Percentiles rank a stretch among this genome's conserved stretches.
phyloP scores from a whole-genome alignment of 768 basidiomycete species.

The Goffeauzyma gilvescens region DNA sequence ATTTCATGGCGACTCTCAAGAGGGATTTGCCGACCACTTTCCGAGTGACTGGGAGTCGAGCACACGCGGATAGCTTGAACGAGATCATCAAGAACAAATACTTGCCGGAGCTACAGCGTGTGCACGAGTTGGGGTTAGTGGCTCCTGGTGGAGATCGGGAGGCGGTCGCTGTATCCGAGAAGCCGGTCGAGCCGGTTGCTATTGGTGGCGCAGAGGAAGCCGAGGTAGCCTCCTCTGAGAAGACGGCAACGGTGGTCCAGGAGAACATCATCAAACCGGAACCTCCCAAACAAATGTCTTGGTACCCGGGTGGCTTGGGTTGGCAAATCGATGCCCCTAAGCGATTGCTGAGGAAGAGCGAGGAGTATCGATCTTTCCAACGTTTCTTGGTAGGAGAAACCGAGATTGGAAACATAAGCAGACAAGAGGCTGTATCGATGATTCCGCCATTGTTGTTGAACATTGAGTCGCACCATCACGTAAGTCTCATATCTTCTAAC shows the following conservation, averaged over 20 bases:
- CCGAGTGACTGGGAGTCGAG: constrained; percentile 67
- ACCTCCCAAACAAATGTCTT: constrained; percentile 66
- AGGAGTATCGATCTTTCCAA: constrained; percentile 86
- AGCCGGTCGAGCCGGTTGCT: no score
- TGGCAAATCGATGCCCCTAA: constrained; percentile 94
- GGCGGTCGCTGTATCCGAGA: no score
- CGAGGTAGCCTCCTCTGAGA: no score
- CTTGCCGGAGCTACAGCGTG: constrained; percentile 55
- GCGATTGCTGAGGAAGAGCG: constrained; percentile 61
- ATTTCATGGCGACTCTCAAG: constrained; percentile 47
- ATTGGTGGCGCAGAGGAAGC: no score
- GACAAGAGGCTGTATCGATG: constrained; percentile 98
- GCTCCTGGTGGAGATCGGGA: no score
- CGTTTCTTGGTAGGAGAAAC: constrained; percentile 94
- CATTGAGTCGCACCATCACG: constrained; percentile 74
- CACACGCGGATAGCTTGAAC: constrained; percentile 51
- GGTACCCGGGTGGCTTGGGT: constrained; percentile 88
- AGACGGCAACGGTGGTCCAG: no score
- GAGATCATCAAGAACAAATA: constrained; percentile 55
- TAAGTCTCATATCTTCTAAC: no score
- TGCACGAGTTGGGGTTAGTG: no score
- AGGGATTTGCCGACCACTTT: constrained; percentile 80
- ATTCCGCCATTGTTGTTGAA: constrained; percentile 88
- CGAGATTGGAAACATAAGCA: constrained; percentile 65
- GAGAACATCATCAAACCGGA: constrained; percentile 44